Evolutionary conservation across 345 rosid genomes (phyloP).

Genomic region (Citropsis articulata): DNA sequence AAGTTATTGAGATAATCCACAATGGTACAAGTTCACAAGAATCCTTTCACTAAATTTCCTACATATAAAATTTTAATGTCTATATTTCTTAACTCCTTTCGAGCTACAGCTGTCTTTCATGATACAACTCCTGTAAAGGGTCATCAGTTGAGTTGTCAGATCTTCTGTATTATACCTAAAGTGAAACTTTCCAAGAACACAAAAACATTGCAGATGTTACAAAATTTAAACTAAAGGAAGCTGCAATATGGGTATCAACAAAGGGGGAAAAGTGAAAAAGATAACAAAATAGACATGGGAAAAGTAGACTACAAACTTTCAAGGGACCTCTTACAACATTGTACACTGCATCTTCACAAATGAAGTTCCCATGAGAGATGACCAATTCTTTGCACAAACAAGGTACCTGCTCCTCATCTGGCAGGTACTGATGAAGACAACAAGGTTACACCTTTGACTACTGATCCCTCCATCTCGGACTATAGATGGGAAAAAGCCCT

Average conservation of each 20-base stretch:
- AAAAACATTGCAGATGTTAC: constrained; percentile 14
- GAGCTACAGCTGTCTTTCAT: constrained; percentile 28
- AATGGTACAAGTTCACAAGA: constrained; percentile 35
- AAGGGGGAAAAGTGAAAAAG: background rate
- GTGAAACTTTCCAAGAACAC: constrained; percentile 25
- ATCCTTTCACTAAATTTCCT: constrained; percentile 29
- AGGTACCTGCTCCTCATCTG: constrained; percentile 15
- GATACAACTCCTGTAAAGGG: constrained; percentile 25
- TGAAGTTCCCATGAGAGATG: constrained; percentile 11
- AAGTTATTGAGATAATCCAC: constrained; percentile 22
- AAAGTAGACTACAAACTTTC: constrained; percentile 17
- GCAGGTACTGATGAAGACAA: constrained; percentile 12
- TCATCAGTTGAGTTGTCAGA: constrained; percentile 19
- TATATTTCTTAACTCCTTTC: constrained; percentile 35
- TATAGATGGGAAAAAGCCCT: constrained; percentile 60
- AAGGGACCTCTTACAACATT: constrained; percentile 20
- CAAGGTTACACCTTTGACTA: constrained; percentile 20
- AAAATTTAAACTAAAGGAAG: constrained; percentile 20
- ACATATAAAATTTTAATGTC: constrained; percentile 28
- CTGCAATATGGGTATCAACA: constrained; percentile 24
- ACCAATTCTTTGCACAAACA: constrained; percentile 13
- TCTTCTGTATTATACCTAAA: constrained; percentile 29
- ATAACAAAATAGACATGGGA: background rate
- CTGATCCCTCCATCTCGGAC: constrained; percentile 81
- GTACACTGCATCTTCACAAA: constrained; percentile 23